Percentiles rank a stretch among this genome's conserved stretches.
phyloP scores from a whole-genome alignment of 139 green algal species.

The Coelastrella sp. region DNA sequence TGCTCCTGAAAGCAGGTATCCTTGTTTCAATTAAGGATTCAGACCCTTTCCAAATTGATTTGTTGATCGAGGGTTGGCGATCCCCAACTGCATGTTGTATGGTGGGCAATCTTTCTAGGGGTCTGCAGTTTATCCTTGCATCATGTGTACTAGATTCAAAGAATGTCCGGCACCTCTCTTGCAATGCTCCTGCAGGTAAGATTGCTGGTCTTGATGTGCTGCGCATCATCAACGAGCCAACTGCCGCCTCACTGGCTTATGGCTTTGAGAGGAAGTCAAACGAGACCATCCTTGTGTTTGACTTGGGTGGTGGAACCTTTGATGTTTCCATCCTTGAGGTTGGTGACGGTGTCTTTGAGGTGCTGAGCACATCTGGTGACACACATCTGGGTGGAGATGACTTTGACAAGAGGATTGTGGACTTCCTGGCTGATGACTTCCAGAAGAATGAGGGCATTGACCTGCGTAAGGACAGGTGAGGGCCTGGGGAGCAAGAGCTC shows the following conservation, averaged over 20 bases:
- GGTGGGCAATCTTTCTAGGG: too few relatives aligned
- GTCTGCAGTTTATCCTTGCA: too few relatives aligned
- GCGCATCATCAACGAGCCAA: conserved; percentile 99
- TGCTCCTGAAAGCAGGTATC: too few relatives aligned
- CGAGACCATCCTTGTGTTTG: conserved; percentile 99
- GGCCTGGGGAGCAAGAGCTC: conserved; percentile 11
- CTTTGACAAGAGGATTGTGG: conserved; percentile 99
- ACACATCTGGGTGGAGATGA: conserved; percentile 99
- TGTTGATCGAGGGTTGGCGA: too few relatives aligned
- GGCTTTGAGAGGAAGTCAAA: conserved; percentile 98
- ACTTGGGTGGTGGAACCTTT: conserved; percentile 99
- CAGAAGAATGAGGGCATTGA: conserved; percentile 94
- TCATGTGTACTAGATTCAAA: too few relatives aligned
- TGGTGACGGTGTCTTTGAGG: conserved; percentile 99
- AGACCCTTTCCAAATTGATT: too few relatives aligned
- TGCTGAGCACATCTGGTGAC: conserved; percentile 97
- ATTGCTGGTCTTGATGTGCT: conserved; percentile 99
- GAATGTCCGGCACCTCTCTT: background rate
- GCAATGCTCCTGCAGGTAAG: conserved; percentile 59
- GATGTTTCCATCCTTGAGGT: conserved; percentile 98
- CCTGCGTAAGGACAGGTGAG: conserved; percentile 89
- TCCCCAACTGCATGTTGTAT: too few relatives aligned
- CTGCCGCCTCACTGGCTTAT: conserved; percentile 97
- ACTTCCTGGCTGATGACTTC: conserved; percentile 97
- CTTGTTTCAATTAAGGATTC: too few relatives aligned